Evolutionary conservation across 75 land plant species (phyloP).

Genomic region (Cunninghamia lanceolata): DNA sequence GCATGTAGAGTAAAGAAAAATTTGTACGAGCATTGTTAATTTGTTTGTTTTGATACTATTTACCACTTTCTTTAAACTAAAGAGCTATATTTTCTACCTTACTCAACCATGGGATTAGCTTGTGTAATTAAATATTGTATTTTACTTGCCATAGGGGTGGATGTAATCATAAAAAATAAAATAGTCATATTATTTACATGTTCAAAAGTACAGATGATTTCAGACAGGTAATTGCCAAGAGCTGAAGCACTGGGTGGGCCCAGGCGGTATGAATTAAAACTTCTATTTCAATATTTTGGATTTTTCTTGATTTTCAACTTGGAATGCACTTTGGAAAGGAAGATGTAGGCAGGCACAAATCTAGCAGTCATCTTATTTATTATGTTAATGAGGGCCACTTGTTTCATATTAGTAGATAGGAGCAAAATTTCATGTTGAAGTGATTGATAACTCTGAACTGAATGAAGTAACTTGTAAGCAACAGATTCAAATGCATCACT

Average conservation of each 20-base stretch:
- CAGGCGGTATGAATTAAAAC: neutral
- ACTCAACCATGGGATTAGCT: neutral
- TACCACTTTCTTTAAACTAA: neutral
- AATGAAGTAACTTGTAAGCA: too few species aligned
- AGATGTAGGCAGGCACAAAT: neutral
- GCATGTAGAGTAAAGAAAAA: neutral
- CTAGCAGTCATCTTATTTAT: neutral
- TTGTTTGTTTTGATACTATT: neutral
- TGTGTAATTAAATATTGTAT: neutral
- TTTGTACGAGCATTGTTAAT: neutral
- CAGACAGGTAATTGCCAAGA: neutral
- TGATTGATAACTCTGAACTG: neutral
- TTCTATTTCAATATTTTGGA: neutral
- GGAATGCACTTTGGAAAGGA: neutral
- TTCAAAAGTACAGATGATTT: neutral
- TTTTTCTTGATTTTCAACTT: neutral
- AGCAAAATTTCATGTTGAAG: neutral
- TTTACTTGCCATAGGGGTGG: neutral
- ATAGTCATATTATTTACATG: too few species aligned
- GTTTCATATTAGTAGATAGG: neutral
- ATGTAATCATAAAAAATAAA: too few species aligned
- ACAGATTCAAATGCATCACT: too few species aligned
- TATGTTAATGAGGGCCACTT: neutral
- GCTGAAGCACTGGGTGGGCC: neutral
- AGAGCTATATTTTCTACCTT: neutral